A percentile compares a stretch with the other conserved stretches of the same genome.
Conservation (phyloP, 164 flowering plant species). For the Umbellularia californica region DNA sequence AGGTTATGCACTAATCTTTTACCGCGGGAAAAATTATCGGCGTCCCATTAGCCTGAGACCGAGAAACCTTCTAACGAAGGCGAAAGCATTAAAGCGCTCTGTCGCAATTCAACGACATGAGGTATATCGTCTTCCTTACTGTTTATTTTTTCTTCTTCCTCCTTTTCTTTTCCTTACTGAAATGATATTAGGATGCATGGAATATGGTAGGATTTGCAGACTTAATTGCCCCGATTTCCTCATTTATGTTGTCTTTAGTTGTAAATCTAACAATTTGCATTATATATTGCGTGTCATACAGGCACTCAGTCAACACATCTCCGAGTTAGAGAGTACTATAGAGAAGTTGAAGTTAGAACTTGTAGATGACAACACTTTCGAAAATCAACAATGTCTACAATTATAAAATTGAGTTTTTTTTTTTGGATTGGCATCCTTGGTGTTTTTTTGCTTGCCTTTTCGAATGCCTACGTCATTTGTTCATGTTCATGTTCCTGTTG, state of each 20-base stretch:
- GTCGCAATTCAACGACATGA: constrained; percentile 96
- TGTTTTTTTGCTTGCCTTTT: too few relatives aligned
- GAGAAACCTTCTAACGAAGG: constrained; percentile 87
- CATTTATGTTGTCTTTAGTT: not conserved
- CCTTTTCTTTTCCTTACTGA: not conserved
- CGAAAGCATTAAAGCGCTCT: constrained; percentile 89
- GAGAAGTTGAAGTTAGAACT: constrained; percentile 61
- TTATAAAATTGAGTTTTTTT: too few relatives aligned
- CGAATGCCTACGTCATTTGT: too few relatives aligned
- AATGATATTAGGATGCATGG: not conserved
- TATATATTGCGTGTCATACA: constrained; percentile 26
- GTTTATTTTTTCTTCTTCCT: too few relatives aligned
- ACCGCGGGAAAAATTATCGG: constrained; percentile 92
- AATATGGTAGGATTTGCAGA: too few relatives aligned
- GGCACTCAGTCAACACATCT: constrained; percentile 94
- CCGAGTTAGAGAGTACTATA: constrained; percentile 71
- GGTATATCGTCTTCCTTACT: constrained; percentile 38
- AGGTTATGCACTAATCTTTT: constrained; percentile 84
- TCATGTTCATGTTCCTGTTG: too few relatives aligned
- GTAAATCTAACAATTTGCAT: not conserved
- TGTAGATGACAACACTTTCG: constrained; percentile 38
- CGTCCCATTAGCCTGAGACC: constrained; percentile 86
- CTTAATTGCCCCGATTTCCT: not conserved
- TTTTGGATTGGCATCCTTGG: too few relatives aligned
- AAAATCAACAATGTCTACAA: too few relatives aligned